Percentiles rank a stretch among this genome's conserved stretches.
Conservation (phyloP, 2,329 filamentous ascomycete genomes). For the Curvularia verruculosa region DNA sequence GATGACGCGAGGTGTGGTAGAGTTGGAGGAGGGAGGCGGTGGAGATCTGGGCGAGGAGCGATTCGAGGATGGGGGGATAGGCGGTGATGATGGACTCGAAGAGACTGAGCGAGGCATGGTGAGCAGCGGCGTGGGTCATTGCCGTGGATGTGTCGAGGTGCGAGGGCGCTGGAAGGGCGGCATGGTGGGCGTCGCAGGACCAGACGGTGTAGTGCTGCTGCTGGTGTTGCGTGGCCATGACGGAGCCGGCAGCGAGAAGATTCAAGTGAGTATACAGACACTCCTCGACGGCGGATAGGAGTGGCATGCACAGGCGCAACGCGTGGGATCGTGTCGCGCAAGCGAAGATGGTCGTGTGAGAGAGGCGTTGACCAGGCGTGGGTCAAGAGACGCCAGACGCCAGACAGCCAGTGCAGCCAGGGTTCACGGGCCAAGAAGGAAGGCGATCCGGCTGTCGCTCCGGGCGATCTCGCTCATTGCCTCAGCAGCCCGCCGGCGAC, state of each 20-base stretch:
- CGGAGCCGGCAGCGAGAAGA: slow-evolving; percentile 27
- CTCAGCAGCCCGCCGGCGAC: slow-evolving; percentile 4
- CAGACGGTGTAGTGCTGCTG: slow-evolving; percentile 26
- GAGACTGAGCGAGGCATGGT: slow-evolving; percentile 34
- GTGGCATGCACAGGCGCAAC: slow-evolving; percentile 33
- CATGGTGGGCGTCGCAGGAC: slow-evolving; percentile 16
- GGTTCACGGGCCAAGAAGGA: slow-evolving; percentile 17
- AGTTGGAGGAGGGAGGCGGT: slow-evolving; percentile 63
- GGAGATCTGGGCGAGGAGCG: slow-evolving; percentile 62
- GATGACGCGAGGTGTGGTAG: slow-evolving; percentile 63
- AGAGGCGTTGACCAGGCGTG: slow-evolving; percentile 15
- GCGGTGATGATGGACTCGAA: slow-evolving; percentile 63
- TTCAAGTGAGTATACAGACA: slow-evolving; percentile 25
- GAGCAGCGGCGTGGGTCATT: slow-evolving; percentile 7
- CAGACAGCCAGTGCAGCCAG: neutral
- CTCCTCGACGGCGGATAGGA: slow-evolving; percentile 28
- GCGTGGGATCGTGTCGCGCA: slow-evolving; percentile 30
- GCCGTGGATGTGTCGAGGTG: slow-evolving; percentile 10
- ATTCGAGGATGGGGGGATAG: slow-evolving; percentile 64
- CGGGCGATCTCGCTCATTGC: slow-evolving; percentile 10
- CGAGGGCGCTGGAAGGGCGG: neutral
- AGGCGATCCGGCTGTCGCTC: slow-evolving; percentile 16
- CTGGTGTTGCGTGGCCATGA: slow-evolving; percentile 33
- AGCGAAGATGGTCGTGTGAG: slow-evolving; percentile 34
- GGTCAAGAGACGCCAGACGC: neutral